Evolutionary conservation across 169 alveolate species (phyloP).

Genomic region (Blepharisma undulans): DNA sequence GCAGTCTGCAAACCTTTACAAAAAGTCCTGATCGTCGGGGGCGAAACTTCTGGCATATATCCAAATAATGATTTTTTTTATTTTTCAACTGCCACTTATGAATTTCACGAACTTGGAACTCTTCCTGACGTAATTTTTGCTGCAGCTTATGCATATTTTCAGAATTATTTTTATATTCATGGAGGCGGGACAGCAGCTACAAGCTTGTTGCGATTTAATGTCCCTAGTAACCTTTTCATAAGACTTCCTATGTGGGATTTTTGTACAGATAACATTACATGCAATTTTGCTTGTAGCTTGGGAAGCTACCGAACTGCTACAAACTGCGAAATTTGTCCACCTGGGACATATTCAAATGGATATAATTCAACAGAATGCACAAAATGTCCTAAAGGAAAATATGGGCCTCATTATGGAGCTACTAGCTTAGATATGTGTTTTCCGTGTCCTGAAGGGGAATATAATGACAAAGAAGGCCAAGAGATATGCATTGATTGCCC

Average conservation of each 20-base stretch:
- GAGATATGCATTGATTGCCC: not conserved
- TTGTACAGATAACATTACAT: not conserved
- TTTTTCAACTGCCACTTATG: not conserved
- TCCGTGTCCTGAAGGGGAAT: constrained; percentile 6
- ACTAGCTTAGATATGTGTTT: not conserved
- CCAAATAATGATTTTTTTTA: not conserved
- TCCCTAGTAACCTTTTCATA: not conserved
- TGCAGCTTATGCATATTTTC: not conserved
- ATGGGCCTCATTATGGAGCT: constrained; percentile 2
- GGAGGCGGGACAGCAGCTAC: constrained; percentile 1
- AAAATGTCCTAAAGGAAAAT: not conserved
- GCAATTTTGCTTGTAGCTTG: not conserved
- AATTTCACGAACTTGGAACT: not conserved
- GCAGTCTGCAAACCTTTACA: not conserved
- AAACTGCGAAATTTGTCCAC: not conserved
- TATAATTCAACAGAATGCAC: not conserved
- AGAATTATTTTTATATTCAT: not conserved
- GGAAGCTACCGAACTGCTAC: not conserved
- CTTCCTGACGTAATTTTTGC: not conserved
- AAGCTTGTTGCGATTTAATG: not conserved
- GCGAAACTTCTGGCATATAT: not conserved
- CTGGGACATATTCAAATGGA: not conserved
- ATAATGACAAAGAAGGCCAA: not conserved
- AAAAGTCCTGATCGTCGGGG: not conserved
- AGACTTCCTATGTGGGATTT: not conserved